Evolutionary conservation across 352 stramenopile species (phyloP).

Genomic region (Phytophthora europaea): DNA sequence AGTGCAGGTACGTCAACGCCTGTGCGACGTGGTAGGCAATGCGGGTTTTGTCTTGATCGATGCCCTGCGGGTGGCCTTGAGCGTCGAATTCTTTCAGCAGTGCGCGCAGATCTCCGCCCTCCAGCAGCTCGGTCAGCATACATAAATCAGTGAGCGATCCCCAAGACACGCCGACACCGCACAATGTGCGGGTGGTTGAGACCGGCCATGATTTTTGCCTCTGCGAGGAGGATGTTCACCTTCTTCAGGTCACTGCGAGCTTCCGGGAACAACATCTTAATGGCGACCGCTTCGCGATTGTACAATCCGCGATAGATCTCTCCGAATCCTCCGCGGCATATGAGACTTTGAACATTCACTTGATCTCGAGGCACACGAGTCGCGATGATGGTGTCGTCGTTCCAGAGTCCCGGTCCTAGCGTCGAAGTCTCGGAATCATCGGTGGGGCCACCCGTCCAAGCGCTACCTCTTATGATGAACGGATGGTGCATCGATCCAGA

Average conservation of each 20-base stretch:
- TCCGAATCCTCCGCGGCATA: constrained; percentile 40
- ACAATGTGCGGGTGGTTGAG: constrained; percentile 62
- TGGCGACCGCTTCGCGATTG: constrained; percentile 43
- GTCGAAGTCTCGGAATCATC: constrained; percentile 8
- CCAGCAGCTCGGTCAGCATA: constrained; percentile 53
- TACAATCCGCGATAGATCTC: constrained; percentile 57
- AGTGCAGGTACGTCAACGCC: constrained; percentile 35
- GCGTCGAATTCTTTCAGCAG: constrained; percentile 33
- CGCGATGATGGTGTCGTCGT: constrained; percentile 13
- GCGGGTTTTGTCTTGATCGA: constrained; percentile 37
- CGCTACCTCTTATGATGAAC: constrained; percentile 13
- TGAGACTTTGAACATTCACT: constrained; percentile 6
- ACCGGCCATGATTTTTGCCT: constrained; percentile 53
- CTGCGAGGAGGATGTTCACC: constrained; percentile 48
- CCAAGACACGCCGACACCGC: constrained; percentile 55
- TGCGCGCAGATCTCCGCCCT: constrained; percentile 38
- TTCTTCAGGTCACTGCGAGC: constrained; percentile 37
- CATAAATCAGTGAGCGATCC: constrained; percentile 40
- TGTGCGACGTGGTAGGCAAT: constrained; percentile 43
- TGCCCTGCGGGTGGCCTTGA: constrained; percentile 11
- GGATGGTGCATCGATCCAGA: not conserved
- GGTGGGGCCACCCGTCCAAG: constrained; percentile 3
- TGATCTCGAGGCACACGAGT: constrained; percentile 20
- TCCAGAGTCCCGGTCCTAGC: constrained; percentile 11
- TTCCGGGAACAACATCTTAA: constrained; percentile 49